Percentiles rank a stretch among this genome's conserved stretches.
Evolutionary conservation across 257 asterid species (phyloP).

Genomic region (Mentha longifolia): DNA sequence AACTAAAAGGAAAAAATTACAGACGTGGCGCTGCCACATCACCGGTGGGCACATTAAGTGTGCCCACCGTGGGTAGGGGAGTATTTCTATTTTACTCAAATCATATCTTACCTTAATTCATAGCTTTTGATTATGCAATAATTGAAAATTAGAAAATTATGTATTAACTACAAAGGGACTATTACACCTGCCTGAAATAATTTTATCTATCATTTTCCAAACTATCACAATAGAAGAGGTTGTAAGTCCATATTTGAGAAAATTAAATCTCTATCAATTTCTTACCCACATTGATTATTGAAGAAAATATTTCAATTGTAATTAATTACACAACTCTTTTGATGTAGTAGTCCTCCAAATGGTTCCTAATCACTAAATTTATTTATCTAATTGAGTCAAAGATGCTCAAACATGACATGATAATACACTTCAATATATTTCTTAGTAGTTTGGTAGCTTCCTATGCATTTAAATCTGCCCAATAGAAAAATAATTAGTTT

Average conservation of each 20-base stretch:
- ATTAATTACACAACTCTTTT: not conserved
- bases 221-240: not conserved
- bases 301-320: not conserved
- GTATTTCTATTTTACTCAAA: no score
- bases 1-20: no score
- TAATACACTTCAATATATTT: no score
- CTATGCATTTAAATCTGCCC: no score
- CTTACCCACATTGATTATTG: not conserved
- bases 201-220: not conserved
- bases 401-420: not conserved
- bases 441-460: no score
- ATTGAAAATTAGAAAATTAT: not conserved
- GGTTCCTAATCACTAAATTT: not conserved
- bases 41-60: no score
- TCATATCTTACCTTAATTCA: no score
- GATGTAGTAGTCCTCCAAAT: slow-evolving; percentile 16
- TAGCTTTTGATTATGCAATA: not conserved
- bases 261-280: not conserved
- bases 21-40: no score
- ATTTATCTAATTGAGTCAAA: not conserved
- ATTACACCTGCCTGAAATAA: slow-evolving; percentile 1
- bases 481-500: no score
- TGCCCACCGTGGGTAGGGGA: no score
- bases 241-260: not conserved
- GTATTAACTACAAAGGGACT: not conserved